Conservation (phyloP, 78 protist species). For the Dictyostelium intermedium region DNA sequence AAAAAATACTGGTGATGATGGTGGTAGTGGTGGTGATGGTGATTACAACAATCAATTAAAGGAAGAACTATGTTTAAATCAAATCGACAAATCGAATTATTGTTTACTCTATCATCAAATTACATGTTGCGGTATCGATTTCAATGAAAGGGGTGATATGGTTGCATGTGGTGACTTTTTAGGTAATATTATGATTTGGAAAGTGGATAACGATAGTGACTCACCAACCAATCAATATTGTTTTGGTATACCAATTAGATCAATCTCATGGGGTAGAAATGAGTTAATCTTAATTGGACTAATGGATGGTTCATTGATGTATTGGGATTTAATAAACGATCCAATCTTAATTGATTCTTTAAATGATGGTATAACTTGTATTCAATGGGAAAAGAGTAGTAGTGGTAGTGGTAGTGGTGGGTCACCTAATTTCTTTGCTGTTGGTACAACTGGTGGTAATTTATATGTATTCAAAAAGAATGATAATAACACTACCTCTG, state of each 20-base stretch:
- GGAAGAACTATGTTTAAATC: neutral
- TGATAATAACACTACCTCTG: neutral
- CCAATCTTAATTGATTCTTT: neutral
- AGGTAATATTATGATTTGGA: conserved; percentile 60
- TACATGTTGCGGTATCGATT: conserved; percentile 71
- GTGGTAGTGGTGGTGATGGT: no score
- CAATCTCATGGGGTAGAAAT: conserved; percentile 24
- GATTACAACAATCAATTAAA: neutral
- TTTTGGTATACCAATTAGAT: conserved; percentile 66
- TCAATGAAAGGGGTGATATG: conserved; percentile 5
- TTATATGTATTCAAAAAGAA: conserved; percentile 7
- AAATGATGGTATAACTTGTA: conserved; percentile 45
- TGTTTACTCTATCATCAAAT: conserved; percentile 29
- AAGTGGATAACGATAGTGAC: neutral
- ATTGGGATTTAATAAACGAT: neutral
- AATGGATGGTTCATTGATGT: conserved; percentile 36
- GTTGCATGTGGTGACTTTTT: conserved; percentile 72
- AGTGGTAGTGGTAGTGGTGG: neutral
- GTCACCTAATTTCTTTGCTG: neutral
- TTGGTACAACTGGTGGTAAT: conserved; percentile 73
- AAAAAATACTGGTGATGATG: neutral
- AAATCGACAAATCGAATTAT: neutral
- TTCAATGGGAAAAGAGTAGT: conserved; percentile 27
- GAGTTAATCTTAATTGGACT: conserved; percentile 14
- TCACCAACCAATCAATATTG: neutral